These are phyloP conservation scores for Teratosphaeria pseudoeucalypti DNA, from an alignment of 2,329 filamentous ascomycete genomes.

Conservation along the genomic window DNA sequence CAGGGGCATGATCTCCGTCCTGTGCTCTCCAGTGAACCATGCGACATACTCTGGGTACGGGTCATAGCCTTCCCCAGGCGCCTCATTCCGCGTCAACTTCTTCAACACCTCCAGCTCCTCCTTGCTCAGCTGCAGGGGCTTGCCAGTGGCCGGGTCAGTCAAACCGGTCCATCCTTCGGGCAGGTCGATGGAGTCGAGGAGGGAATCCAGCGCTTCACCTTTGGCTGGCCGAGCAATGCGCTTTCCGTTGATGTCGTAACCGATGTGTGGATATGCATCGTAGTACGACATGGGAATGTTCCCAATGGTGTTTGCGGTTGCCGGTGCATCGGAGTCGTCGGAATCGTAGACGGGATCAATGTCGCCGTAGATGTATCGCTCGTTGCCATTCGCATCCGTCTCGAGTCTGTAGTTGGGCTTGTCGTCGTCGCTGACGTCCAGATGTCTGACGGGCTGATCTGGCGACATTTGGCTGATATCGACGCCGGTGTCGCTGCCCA, in stretches of 20 bases:
- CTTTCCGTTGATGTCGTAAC: slow-evolving; percentile 98
- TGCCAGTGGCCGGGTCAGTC: slow-evolving; percentile 87
- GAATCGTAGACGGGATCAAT: slow-evolving; percentile 93
- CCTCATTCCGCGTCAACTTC: slow-evolving; percentile 79
- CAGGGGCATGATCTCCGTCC: slow-evolving; percentile 80
- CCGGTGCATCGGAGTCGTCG: slow-evolving; percentile 75
- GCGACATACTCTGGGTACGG: slow-evolving; percentile 89
- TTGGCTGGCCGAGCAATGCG: slow-evolving; percentile 93
- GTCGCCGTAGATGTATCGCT: slow-evolving; percentile 84
- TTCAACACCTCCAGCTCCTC: slow-evolving; percentile 84
- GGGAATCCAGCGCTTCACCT: slow-evolving; percentile 81
- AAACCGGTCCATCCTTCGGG: slow-evolving; percentile 96
- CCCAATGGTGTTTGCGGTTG: slow-evolving; percentile 72
- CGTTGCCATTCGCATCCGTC: slow-evolving; percentile 80
- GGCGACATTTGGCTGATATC: slow-evolving; percentile 14
- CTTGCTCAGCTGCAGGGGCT: slow-evolving; percentile 74
- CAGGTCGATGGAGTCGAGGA: slow-evolving; percentile 91
- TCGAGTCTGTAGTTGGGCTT: slow-evolving; percentile 50
- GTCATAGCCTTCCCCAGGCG: slow-evolving; percentile 79
- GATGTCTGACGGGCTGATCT: slow-evolving; percentile 10
- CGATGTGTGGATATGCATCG: slow-evolving; percentile 95
- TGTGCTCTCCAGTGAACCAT: slow-evolving; percentile 81
- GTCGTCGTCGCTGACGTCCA: slow-evolving; percentile 13
- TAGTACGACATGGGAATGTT: slow-evolving; percentile 92
- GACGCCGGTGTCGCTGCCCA: slow-evolving; percentile 18